Conservation (phyloP, 2,329 filamentous ascomycete species). For the Colletotrichum higginsianum region DNA sequence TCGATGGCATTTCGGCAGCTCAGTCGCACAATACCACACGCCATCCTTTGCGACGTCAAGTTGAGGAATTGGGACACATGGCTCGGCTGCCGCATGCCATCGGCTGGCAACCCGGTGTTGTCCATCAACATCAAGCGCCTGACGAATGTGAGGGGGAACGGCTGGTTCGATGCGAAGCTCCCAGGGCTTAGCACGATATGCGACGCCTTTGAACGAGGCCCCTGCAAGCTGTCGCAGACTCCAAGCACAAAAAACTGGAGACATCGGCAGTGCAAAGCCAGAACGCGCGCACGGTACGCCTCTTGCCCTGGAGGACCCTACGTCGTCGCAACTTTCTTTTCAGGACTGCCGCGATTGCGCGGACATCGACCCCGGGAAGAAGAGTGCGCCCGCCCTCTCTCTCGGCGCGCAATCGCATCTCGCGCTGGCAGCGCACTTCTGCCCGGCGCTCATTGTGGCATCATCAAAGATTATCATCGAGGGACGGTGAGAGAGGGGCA, state of each 20-base stretch:
- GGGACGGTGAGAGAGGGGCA: conserved; percentile 22
- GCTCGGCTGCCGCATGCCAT: conserved; percentile 21
- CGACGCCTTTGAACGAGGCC: conserved; percentile 28
- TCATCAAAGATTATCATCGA: conserved; percentile 5
- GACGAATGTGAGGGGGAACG: not conserved
- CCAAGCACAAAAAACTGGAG: conserved; percentile 36
- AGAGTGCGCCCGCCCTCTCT: not conserved
- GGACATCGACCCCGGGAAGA: conserved; percentile 8
- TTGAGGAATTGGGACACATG: conserved; percentile 23
- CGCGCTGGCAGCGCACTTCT: not conserved
- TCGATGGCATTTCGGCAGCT: conserved; percentile 3
- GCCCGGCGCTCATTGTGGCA: not conserved
- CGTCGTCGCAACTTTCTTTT: conserved; percentile 38
- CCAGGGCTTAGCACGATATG: conserved; percentile 31
- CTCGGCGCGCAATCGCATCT: conserved; percentile 11
- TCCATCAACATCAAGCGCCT: conserved; percentile 6
- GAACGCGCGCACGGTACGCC: conserved; percentile 31
- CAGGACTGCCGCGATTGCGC: conserved; percentile 8
- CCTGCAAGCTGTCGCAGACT: conserved; percentile 40
- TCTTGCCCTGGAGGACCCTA: conserved; percentile 34
- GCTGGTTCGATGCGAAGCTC: conserved; percentile 24
- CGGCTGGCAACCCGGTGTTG: not conserved
- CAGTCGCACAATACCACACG: conserved; percentile 19
- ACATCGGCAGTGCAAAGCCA: conserved; percentile 37
- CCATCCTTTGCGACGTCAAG: conserved; percentile 13